Conservation (phyloP, 2,329 filamentous ascomycete genomes). For the Zasmidium cellare region DNA sequence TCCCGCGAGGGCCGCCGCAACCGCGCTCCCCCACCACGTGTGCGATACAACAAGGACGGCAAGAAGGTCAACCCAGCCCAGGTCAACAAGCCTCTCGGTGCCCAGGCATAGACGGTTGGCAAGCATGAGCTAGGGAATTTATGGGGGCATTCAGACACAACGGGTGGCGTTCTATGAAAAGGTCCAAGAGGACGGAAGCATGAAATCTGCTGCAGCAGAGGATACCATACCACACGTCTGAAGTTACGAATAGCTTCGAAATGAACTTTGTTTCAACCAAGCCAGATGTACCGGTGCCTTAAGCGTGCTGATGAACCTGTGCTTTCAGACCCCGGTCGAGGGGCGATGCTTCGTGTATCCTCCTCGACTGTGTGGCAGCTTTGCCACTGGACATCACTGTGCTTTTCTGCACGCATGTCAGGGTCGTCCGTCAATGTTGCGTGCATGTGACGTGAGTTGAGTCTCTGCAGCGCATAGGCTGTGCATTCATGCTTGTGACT, state of each 20-base stretch:
- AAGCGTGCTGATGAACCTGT: background rate
- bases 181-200: background rate
- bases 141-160: slow-evolving; percentile 1
- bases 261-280: slow-evolving; percentile 19
- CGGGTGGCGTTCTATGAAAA: slow-evolving; percentile 3
- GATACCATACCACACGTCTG: background rate
- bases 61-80: slow-evolving; percentile 97
- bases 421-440: background rate
- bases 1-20: slow-evolving; percentile 96
- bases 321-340: background rate
- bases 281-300: background rate
- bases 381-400: background rate
- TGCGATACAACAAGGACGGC: slow-evolving; percentile 99
- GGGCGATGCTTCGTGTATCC: background rate
- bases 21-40: slow-evolving; percentile 94
- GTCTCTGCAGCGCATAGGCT: too few species aligned
- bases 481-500: background rate
- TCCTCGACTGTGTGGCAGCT: background rate
- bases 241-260: slow-evolving; percentile 24
- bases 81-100: slow-evolving; percentile 63
- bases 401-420: background rate
- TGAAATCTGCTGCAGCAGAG: background rate
- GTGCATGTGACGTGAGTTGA: background rate
- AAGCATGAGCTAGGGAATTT: slow-evolving; percentile 7
- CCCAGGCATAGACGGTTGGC: slow-evolving; percentile 21